These are phyloP conservation scores for Sporodiniella umbellata DNA, from an alignment of 371 early-diverging fungal genomes.

Conservation along the genomic window DNA sequence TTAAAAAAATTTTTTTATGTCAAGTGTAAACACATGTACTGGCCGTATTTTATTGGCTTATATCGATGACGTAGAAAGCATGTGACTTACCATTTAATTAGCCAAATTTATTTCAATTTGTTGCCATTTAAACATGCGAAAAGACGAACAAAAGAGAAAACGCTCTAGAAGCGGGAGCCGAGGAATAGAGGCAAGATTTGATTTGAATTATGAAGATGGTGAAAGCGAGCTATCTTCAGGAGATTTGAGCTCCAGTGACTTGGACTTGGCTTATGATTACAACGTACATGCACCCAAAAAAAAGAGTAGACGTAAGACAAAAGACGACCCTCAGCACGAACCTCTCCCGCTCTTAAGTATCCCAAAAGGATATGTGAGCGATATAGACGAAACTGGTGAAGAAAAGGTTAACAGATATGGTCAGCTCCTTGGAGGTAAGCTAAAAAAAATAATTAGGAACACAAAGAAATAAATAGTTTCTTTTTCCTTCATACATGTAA, in stretches of 20 bases:
- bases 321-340: conserved; percentile 6
- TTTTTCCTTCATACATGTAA: too few relatives aligned
- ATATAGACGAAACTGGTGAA: conserved; percentile 69
- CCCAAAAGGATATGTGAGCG: conserved; percentile 38
- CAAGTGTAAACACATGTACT: neutral
- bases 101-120: neutral
- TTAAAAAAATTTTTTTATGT: neutral
- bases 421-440: conserved; percentile 57
- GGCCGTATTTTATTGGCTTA: neutral
- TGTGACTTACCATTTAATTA: neutral
- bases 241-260: conserved; percentile 16
- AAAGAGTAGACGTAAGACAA: conserved; percentile 16
- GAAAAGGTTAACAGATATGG: conserved; percentile 73
- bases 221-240: conserved; percentile 27
- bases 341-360: conserved; percentile 2
- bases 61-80: neutral
- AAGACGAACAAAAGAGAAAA: conserved; percentile 19
- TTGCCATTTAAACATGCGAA: conserved; percentile 4
- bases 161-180: conserved; percentile 24
- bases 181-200: conserved; percentile 17
- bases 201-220: conserved; percentile 26
- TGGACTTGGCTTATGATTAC: neutral
- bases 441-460: neutral
- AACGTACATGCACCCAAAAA: conserved; percentile 10
- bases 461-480: neutral